Percentiles rank a stretch among this genome's conserved stretches.
Conservation (phyloP, 257 asterid species). For the Leptodermis oblonga region DNA sequence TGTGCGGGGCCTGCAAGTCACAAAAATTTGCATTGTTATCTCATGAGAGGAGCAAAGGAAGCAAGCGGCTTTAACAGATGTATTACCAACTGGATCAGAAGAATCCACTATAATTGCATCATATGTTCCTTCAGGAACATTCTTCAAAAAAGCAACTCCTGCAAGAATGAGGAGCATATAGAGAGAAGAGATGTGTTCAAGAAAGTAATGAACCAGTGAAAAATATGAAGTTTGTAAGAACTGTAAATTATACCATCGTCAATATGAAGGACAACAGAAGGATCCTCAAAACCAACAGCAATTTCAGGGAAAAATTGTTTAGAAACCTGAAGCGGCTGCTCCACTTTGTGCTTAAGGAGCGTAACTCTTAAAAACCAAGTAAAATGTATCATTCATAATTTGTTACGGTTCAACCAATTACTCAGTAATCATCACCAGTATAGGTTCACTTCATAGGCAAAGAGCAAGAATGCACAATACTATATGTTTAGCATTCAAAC, state of each 20-base stretch:
- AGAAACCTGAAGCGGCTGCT: constrained; percentile 57
- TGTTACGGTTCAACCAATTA: neutral
- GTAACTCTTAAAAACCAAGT: neutral
- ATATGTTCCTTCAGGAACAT: constrained; percentile 84
- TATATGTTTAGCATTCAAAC: neutral
- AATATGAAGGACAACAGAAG: constrained; percentile 78
- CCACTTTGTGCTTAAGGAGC: neutral
- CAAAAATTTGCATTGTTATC: neutral
- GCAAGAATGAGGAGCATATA: constrained; percentile 20
- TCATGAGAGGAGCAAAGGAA: neutral
- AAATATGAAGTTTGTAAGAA: neutral
- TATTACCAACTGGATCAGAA: constrained; percentile 94
- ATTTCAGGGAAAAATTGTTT: constrained; percentile 83
- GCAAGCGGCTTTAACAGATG: neutral
- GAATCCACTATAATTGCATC: constrained; percentile 96
- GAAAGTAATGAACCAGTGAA: neutral
- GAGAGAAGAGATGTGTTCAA: neutral
- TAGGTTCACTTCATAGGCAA: neutral
- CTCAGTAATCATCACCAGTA: neutral
- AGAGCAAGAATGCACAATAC: neutral
- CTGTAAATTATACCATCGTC: constrained; percentile 69
- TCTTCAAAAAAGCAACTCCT: constrained; percentile 96
- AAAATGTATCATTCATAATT: neutral
- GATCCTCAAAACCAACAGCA: constrained; percentile 89
- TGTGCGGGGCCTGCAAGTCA: constrained; percentile 80